These are phyloP conservation scores for Phoma sp. DNA, from an alignment of 2,329 filamentous ascomycete genomes.

Conservation along the genomic window DNA sequence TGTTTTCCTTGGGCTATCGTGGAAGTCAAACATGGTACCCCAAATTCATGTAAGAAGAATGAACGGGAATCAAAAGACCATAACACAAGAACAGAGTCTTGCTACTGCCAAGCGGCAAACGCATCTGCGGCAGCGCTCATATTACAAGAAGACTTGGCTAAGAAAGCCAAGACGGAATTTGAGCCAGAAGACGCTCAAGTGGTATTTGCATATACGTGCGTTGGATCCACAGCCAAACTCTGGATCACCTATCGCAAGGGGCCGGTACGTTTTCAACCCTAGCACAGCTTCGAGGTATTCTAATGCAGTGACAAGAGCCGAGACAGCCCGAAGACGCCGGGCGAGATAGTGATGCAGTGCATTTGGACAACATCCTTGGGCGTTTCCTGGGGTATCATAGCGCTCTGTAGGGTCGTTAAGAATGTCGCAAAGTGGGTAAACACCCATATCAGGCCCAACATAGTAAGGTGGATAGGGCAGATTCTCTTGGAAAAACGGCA, in stretches of 20 bases:
- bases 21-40: neutral
- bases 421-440: neutral
- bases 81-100: neutral
- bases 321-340: no score
- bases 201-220: neutral
- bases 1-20: neutral
- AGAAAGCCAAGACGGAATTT: neutral
- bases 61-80: neutral
- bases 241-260: neutral
- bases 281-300: no score
- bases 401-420: neutral
- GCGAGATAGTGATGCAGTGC: neutral
- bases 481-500: no score
- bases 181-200: neutral
- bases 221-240: neutral
- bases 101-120: neutral
- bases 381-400: neutral
- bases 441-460: neutral
- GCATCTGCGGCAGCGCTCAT: neutral
- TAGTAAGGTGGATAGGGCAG: neutral
- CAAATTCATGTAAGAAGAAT: neutral
- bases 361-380: neutral
- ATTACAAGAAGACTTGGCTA: neutral
- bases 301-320: neutral
- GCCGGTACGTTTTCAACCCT: neutral